Evolutionary conservation across 192 early-diverging fungal species (phyloP), one percentile per base, ranked within the genome.

Genomic region (Rhizophagus prolifer): DNA sequence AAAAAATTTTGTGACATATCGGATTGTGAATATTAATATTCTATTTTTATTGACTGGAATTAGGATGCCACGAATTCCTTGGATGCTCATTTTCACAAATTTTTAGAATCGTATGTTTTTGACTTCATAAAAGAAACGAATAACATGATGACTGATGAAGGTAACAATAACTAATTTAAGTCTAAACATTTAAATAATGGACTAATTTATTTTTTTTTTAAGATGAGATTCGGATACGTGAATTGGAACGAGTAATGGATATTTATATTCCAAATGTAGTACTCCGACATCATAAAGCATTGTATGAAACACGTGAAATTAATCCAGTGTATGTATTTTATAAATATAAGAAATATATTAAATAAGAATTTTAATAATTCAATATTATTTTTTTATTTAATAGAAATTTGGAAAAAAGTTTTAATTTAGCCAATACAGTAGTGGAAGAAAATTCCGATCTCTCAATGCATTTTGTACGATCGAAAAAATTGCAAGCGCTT

Each of bases 211-310:
- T 36, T 66, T 36, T 36, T 66, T 36, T 66, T n/a, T 36, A 36
- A 70, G 68, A 70, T 44, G 68, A 70, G 41, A 28, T 8, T 36
- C n/a, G 41, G 16, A 70, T 26, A 25, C 21, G 26, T 14, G 68
- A 70, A 70, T 47, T 50, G 21, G 21, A 44, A 7, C 38, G 34
- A 44, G 21, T 76, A 13, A 19, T 16, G 31, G 30, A 58, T 67
- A 76, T 76, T 34, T 76, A 76, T 58, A 54, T 76, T 50, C 75
- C 75, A 38, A 46, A 76, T 54, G 26, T 58, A 21, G 23, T 76
- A 23, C 14, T 67, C n/a, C 46, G 64, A 34, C n/a, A 54, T 13
- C 64, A 76, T 58, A 38, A 58, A 8, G 47, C 65, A 14, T 68
- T 65, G 31, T 66, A 54, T 26, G 25, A 76, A 59, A 54, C 75